phyloP scores from a whole-genome alignment of 192 early-diverging fungal species.

The Entrophospora sp. region DNA sequence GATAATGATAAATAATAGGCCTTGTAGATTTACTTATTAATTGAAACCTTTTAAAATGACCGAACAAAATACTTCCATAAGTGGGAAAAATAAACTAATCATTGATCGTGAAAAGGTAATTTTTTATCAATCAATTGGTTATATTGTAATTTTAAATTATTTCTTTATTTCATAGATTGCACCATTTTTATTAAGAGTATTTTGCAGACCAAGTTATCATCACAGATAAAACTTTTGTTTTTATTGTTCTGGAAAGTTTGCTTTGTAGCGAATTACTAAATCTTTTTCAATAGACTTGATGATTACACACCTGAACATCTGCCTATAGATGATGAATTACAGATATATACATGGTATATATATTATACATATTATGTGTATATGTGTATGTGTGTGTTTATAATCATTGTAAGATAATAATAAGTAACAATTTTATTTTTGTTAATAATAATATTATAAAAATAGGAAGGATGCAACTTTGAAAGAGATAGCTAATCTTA shows the following conservation, averaged over 20 bases:
- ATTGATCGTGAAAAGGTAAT: slow-evolving; percentile 37
- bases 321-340: slow-evolving; percentile 38
- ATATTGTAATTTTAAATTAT: not conserved
- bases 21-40: too few relatives aligned
- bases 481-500: slow-evolving; percentile 46
- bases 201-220: slow-evolving; percentile 29
- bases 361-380: too few relatives aligned
- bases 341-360: slow-evolving; percentile 52
- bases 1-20: too few relatives aligned
- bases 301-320: slow-evolving; percentile 29
- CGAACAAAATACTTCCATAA: too few relatives aligned
- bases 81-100: slow-evolving; percentile 14
- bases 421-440: not conserved
- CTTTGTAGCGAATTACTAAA: too few relatives aligned
- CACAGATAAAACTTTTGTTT: slow-evolving; percentile 24
- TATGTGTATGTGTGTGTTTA: too few relatives aligned
- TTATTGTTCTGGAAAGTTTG: too few relatives aligned
- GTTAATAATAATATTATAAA: too few relatives aligned
- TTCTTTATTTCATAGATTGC: slow-evolving; percentile 24
- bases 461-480: slow-evolving; percentile 56
- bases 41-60: too few relatives aligned
- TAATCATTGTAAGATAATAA: not conserved
- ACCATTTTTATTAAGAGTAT: slow-evolving; percentile 50
- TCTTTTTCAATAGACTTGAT: slow-evolving; percentile 16
- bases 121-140: not conserved